Evolutionary conservation across 163 green algal genomes (phyloP).

Genomic region (Chlamydomonas reinhardtii): DNA sequence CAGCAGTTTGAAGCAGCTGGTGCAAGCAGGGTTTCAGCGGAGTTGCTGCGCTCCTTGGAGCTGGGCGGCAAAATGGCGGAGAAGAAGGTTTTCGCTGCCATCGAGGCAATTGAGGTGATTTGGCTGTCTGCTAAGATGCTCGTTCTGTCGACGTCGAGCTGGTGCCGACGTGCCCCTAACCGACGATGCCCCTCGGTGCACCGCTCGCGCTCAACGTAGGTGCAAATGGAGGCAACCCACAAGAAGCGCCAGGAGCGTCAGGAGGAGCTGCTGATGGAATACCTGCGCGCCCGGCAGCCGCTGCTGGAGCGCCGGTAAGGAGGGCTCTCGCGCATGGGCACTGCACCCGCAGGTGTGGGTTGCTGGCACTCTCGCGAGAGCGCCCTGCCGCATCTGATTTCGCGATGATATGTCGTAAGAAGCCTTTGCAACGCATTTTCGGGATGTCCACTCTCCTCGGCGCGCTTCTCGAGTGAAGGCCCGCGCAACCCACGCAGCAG

Average conservation of each 20-base stretch:
- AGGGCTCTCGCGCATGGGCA: no score
- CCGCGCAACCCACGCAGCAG: no score
- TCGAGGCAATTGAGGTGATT: slow-evolving; percentile 20
- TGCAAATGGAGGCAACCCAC: slow-evolving; percentile 23
- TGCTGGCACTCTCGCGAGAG: no score
- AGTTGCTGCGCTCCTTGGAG: neutral
- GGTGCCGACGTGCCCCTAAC: no score
- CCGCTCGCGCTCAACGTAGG: neutral
- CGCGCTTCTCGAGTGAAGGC: no score
- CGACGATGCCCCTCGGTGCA: neutral
- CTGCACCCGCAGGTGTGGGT: no score
- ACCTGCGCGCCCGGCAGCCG: slow-evolving; percentile 10
- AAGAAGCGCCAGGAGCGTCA: neutral
- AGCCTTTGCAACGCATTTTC: no score
- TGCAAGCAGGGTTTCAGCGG: neutral
- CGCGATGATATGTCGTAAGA: no score
- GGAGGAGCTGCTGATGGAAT: slow-evolving; percentile 17
- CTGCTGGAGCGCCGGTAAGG: slow-evolving; percentile 29
- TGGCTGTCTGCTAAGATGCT: no score
- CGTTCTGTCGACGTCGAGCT: no score
- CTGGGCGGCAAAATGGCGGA: slow-evolving; percentile 16
- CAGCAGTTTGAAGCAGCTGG: neutral
- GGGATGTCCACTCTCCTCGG: no score
- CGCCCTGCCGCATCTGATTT: no score
- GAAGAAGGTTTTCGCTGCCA: slow-evolving; percentile 17